phyloP scores from a whole-genome alignment of 805 yeast genomes.

The Schwanniomyces sp. region DNA sequence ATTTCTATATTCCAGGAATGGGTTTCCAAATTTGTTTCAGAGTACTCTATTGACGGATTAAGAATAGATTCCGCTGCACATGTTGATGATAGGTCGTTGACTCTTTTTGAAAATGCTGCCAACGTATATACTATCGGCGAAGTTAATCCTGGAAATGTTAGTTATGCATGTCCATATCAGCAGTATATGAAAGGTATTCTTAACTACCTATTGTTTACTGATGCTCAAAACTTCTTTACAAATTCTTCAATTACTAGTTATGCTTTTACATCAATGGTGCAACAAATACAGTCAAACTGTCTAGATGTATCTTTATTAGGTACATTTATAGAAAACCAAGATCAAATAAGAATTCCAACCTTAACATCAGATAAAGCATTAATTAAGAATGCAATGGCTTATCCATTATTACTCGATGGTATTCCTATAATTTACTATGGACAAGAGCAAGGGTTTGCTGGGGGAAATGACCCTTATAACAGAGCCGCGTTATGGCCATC shows the following conservation, averaged over 20 bases:
- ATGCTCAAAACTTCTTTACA: not conserved
- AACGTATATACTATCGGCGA: not conserved
- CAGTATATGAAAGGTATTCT: not conserved
- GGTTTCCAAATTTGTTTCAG: not conserved
- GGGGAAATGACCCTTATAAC: not conserved
- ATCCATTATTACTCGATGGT: not conserved
- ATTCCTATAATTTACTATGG: constrained; percentile 1
- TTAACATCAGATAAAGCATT: not conserved
- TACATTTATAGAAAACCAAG: constrained; percentile 1
- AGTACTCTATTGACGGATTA: constrained; percentile 1
- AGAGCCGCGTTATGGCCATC: not conserved
- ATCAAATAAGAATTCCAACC: not conserved
- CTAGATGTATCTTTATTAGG: not conserved
- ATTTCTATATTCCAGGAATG: not conserved
- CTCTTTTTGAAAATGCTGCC: not conserved
- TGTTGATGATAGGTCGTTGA: not conserved
- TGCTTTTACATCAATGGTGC: not conserved
- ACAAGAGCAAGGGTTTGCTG: not conserved
- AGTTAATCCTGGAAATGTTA: not conserved
- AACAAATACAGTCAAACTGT: not conserved
- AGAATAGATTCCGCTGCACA: not conserved
- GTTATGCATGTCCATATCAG: constrained; percentile 1
- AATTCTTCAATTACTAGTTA: not conserved
- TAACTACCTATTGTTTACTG: not conserved
- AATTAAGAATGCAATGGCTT: not conserved